Base-by-base conservation (phyloP, 2,329 filamentous ascomycete genomes). In the Colletotrichum costaricense region DNA sequence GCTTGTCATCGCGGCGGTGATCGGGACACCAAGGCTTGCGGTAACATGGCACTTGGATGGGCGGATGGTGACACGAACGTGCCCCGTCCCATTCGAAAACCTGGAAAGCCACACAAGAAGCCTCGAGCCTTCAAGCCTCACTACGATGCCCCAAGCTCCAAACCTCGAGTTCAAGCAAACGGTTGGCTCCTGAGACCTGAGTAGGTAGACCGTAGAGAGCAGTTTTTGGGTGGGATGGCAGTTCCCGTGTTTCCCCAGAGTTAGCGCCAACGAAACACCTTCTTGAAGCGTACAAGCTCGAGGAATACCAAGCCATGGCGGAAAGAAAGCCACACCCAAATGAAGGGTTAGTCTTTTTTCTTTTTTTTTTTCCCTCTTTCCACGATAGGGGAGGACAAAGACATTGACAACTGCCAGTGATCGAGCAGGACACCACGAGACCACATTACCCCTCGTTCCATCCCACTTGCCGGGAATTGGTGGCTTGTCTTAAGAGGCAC, bases 231-330 rank as follows among this genome's bases (percentile, higher is more conserved):
- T 14, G 16, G 19, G 16, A 46, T 46, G 42, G 42, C 42, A 46
- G 16, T 46, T 46, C 42, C 42, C 42, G 42, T 46, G 19, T 46
- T n/a, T 9, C 19, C 42, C 42, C 19, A 46, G 9, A 1, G 42
- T 46, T 16, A 55, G 8, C 46, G 28, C 46, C n/a, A 22, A 54
- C 62, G 62, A 46, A 46, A 64, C 46, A 64, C 46, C 52, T 64
- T 2, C 62, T 64, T 28, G n/a, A 64, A 55, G n/a, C 42, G 62
- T 64, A 46, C 62, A 64, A 55, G 62, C 62, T 64, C 62, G 42
- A 46, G 16, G 19, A 46, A 46, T 5, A 55, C 12, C 22, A 26
- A 55, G 52, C 22, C 52, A 55, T 11, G 14, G 52, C 22, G 24
- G n/a, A 28, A 5, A 9, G 24, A 55, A 63, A 63, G 60, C 60